Base-by-base conservation (phyloP, 345 rosid species). In the Xanthoceras sorbifolium region DNA sequence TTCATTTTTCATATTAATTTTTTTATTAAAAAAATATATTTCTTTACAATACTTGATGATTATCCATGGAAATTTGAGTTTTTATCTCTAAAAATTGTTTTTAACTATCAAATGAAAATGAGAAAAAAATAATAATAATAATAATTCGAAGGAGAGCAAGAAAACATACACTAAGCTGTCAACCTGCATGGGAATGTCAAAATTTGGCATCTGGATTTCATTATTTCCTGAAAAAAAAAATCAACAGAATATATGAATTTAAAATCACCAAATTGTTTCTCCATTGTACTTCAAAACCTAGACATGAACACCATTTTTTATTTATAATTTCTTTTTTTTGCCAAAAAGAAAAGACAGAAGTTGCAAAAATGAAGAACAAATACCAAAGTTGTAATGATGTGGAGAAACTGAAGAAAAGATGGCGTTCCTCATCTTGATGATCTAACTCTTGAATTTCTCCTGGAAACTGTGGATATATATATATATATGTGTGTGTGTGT, bases 381-480 rank as follows among this genome's bases (percentile, higher is more conserved):
- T 69, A 86, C 89, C 88, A 5, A 78, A 59, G 82, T 29, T 59
- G 77, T 76, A 84, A 74, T 77, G 73, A 38, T 82, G 83, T 1
- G 89, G 67, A 60, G 85, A 69, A 10, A 63, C n/a, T 2, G 84
- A 73, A 57, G 87, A 73, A 73, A 79, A 79, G 76, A 75, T 31
- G 52, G 77, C 80, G 67, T 87, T 82, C 79, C 86, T 84, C 93
- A 89, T 89, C 64, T 71, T 73, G 55, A 31, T 25, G 40, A 23
- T 17, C 40, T 3, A 67, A 0, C 42, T 23, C 22, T 32, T 29
- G 23, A 57, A 28, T 26, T 46, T n/a, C 40, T 12, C 31, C 15
- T 18, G 29, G 11, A 26, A 4, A 29, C 46, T 9, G 10, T 42
- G 46, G 46, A 42, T 38, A 8, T 38, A 38, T 6, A 38, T 38